These are phyloP conservation scores for Oryza officinalis DNA, from an alignment of 176 grass and related monocot genomes.

Conservation along the genomic window DNA sequence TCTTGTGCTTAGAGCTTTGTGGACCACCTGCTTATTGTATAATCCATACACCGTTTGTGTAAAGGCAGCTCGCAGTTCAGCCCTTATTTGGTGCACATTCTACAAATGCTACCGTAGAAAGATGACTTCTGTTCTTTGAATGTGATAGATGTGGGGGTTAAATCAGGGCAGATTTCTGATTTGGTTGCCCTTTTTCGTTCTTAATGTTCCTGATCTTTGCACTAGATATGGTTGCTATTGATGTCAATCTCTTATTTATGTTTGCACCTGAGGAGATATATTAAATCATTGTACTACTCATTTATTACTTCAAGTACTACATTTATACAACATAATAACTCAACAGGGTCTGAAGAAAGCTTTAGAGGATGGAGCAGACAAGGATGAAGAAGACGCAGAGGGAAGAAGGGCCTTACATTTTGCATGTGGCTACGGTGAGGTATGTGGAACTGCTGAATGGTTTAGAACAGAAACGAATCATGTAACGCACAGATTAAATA, in stretches of 20 bases:
- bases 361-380: constrained; percentile 75
- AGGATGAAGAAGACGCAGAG: constrained; percentile 89
- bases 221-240: background rate
- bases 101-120: background rate
- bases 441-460: constrained; percentile 33
- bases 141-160: background rate
- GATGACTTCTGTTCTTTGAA: background rate
- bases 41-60: background rate
- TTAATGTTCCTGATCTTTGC: background rate
- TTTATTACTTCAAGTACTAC: background rate
- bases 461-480: background rate
- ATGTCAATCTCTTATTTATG: background rate
- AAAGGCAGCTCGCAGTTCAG: background rate
- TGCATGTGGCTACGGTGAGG: constrained; percentile 98
- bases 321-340: constrained; percentile 1
- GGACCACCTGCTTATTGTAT: background rate
- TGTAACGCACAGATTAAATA: background rate
- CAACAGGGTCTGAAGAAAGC: constrained; percentile 81
- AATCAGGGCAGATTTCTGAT: background rate
- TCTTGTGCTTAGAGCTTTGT: background rate
- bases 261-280: background rate
- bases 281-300: background rate
- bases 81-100: background rate
- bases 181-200: background rate
- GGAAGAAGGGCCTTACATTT: constrained; percentile 98